These are phyloP conservation scores for Capronia americana DNA, from an alignment of 2,329 filamentous ascomycete species.

Conservation along the genomic window DNA sequence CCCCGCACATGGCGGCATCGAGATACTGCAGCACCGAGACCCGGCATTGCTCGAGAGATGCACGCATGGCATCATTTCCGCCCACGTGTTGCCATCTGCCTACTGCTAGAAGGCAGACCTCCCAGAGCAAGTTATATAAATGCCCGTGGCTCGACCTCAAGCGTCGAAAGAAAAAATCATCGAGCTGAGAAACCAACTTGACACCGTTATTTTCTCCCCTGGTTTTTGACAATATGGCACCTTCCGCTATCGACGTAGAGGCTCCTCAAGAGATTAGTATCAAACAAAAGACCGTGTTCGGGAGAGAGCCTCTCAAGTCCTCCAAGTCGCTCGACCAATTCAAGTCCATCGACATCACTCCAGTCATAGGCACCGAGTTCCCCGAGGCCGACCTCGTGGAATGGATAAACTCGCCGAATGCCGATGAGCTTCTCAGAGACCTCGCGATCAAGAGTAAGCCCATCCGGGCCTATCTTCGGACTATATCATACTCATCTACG, in stretches of 20 bases:
- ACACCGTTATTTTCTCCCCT: not conserved
- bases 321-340: conserved; percentile 52
- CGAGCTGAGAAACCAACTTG: not conserved
- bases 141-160: not conserved
- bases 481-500: not conserved
- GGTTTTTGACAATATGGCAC: conserved; percentile 16
- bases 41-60: conserved; percentile 4
- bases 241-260: conserved; percentile 14
- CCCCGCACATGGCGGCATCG: conserved; percentile 10
- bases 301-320: conserved; percentile 45
- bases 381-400: conserved; percentile 39
- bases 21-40: not conserved
- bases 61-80: conserved; percentile 9
- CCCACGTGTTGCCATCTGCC: not conserved
- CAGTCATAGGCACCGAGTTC: conserved; percentile 59
- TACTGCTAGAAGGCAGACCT: not conserved
- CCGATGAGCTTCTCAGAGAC: conserved; percentile 69
- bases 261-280: not conserved
- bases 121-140: not conserved
- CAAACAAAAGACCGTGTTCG: conserved; percentile 17
- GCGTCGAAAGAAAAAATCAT: not conserved
- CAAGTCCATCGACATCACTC: conserved; percentile 57
- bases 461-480: conserved; percentile 17
- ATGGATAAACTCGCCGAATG: conserved; percentile 67
- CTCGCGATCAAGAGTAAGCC: conserved; percentile 68